phyloP scores from a whole-genome alignment of 78 protist species.

The Cavenderia fasciculata region DNA sequence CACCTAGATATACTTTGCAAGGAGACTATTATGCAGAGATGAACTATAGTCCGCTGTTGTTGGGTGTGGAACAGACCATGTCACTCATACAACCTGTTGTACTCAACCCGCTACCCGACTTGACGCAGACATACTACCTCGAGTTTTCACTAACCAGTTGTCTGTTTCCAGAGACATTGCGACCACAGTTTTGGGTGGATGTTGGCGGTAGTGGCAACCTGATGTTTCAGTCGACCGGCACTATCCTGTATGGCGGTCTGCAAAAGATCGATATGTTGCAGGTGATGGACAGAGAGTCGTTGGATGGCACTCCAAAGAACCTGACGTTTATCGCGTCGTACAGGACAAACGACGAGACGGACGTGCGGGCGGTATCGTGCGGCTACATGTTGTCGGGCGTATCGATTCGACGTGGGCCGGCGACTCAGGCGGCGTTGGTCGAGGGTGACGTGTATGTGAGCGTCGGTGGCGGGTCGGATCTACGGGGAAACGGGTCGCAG shows the following conservation, averaged over 20 bases:
- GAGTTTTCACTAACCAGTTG: neutral
- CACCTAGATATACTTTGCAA: slow-evolving; percentile 2
- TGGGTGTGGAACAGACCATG: neutral
- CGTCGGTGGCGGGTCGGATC: slow-evolving; percentile 30
- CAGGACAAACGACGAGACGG: neutral
- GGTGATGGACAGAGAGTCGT: neutral
- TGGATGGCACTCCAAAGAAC: neutral
- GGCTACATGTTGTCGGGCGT: neutral
- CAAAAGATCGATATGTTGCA: neutral
- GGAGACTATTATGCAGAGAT: slow-evolving; percentile 52
- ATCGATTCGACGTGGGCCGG: neutral
- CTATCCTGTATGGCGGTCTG: neutral
- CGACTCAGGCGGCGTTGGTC: neutral
- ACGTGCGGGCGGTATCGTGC: neutral
- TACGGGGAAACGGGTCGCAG: neutral
- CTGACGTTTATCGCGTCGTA: neutral
- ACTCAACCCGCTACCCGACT: neutral
- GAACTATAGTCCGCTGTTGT: neutral
- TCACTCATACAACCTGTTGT: neutral
- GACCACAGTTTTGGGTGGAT: neutral
- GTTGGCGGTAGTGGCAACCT: neutral
- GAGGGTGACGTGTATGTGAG: slow-evolving; percentile 6
- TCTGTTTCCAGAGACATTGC: neutral
- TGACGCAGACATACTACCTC: neutral
- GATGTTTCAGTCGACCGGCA: neutral